phyloP scores from a whole-genome alignment of 176 grass and related monocot species.

The Oryza rufipogon region DNA sequence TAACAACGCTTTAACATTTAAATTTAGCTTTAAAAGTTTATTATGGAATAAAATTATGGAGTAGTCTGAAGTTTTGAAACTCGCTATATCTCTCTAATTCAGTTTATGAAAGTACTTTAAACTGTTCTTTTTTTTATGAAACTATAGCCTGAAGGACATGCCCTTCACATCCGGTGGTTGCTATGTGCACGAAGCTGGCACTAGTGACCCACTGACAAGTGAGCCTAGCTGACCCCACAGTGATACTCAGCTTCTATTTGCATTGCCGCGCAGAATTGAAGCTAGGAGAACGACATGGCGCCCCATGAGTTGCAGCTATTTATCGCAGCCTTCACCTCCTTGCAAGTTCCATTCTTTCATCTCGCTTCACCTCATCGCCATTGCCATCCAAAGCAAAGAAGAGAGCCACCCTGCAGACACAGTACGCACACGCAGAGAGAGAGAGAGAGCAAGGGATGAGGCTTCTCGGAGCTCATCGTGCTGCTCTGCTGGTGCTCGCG shows the following conservation, averaged over 20 bases:
- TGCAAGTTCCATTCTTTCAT: background rate
- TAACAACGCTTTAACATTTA: too few relatives aligned
- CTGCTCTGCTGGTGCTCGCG: constrained; percentile 49
- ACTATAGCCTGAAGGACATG: too few relatives aligned
- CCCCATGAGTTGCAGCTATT: constrained; percentile 14
- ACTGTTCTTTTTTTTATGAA: too few relatives aligned
- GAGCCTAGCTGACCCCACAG: background rate
- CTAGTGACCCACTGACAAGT: background rate
- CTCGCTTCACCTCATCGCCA: constrained; percentile 19
- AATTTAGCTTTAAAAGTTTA: too few relatives aligned
- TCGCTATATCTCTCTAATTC: too few relatives aligned
- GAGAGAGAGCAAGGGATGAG: constrained; percentile 28
- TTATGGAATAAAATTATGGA: too few relatives aligned
- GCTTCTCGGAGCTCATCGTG: constrained; percentile 25
- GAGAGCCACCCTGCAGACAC: background rate
- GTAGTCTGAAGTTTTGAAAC: too few relatives aligned
- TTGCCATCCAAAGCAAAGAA: constrained; percentile 12
- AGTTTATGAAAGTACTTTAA: too few relatives aligned
- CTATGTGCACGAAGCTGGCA: background rate
- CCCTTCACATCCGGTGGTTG: background rate
- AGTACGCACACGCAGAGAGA: background rate
- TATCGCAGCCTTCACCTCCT: background rate
- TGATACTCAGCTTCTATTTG: background rate
- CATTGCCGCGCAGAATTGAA: background rate
- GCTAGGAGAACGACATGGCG: background rate